Evolutionary conservation across 768 basidiomycete genomes (phyloP).

Genomic region (Albatrellus ellisii): DNA sequence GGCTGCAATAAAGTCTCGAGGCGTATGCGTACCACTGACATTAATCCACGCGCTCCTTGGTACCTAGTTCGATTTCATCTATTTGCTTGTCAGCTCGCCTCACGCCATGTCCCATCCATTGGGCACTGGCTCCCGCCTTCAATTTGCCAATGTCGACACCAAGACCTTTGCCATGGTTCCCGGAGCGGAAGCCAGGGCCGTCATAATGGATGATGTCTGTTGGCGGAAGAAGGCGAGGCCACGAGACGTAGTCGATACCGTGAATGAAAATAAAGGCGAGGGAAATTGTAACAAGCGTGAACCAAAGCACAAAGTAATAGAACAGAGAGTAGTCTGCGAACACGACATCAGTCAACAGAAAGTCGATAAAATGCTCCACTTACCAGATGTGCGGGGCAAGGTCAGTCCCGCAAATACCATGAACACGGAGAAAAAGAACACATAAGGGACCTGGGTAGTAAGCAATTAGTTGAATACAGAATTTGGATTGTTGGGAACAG

Average conservation of each 20-base stretch:
- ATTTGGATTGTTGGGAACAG: conserved; percentile 13
- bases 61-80: conserved; percentile 75
- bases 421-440: conserved; percentile 68
- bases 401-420: conserved; percentile 84
- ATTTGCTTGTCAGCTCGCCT: conserved; percentile 24
- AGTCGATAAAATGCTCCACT: conserved; percentile 17
- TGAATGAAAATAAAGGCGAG: conserved; percentile 66
- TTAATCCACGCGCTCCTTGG: conserved; percentile 69
- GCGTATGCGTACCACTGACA: conserved; percentile 5
- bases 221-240: conserved; percentile 80
- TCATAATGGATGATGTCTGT: conserved; percentile 73
- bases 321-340: conserved; percentile 68
- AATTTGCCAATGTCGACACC: conserved; percentile 22
- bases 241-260: conserved; percentile 90
- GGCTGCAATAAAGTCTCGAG: no score
- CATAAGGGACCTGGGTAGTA: conserved; percentile 60
- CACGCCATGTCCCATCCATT: conserved; percentile 25
- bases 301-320: conserved; percentile 80
- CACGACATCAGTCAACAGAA: conserved; percentile 3
- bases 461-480: conserved; percentile 2
- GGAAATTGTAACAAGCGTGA: conserved; percentile 45
- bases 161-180: conserved; percentile 64
- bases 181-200: conserved; percentile 80
- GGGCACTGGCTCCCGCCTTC: conserved; percentile 23
- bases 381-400: conserved; percentile 78